Evolutionary conservation across 148 eudicot species (phyloP).

Genomic region (Vaccinium macrocarpon): DNA sequence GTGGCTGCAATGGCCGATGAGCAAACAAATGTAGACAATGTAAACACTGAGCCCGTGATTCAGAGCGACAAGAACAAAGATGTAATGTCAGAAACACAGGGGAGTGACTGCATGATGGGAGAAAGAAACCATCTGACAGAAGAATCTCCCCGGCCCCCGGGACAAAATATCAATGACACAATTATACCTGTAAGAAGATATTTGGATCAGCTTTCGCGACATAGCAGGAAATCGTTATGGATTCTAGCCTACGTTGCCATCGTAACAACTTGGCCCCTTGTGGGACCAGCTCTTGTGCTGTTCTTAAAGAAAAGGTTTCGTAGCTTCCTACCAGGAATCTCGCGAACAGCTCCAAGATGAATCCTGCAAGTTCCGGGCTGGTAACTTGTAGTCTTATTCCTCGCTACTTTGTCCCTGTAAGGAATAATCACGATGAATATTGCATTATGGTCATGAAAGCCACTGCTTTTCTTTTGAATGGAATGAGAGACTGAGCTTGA

Average conservation of each 20-base stretch:
- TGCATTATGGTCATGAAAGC: neutral
- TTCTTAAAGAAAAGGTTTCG: constrained; percentile 51
- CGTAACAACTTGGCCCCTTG: constrained; percentile 64
- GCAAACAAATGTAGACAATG: constrained; percentile 25
- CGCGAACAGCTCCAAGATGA: neutral
- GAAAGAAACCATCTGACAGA: constrained; percentile 18
- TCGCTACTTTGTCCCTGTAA: neutral
- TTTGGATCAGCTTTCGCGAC: constrained; percentile 61
- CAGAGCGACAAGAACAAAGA: constrained; percentile 23
- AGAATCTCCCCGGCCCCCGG: constrained; percentile 19
- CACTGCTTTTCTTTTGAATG: neutral
- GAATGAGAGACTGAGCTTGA: neutral
- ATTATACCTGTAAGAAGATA: constrained; percentile 39
- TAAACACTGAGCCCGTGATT: constrained; percentile 17
- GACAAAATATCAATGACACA: constrained; percentile 23
- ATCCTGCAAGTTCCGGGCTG: neutral
- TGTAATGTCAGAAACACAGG: constrained; percentile 1
- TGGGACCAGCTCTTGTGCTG: constrained; percentile 55
- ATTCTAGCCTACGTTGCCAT: constrained; percentile 71
- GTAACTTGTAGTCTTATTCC: neutral
- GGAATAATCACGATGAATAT: neutral
- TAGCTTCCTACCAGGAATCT: constrained; percentile 25
- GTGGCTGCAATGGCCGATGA: constrained; percentile 47
- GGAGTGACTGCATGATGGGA: neutral
- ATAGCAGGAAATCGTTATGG: constrained; percentile 67